Conservation (phyloP, 305 asterid genomes). For the Solanum hybrid region DNA sequence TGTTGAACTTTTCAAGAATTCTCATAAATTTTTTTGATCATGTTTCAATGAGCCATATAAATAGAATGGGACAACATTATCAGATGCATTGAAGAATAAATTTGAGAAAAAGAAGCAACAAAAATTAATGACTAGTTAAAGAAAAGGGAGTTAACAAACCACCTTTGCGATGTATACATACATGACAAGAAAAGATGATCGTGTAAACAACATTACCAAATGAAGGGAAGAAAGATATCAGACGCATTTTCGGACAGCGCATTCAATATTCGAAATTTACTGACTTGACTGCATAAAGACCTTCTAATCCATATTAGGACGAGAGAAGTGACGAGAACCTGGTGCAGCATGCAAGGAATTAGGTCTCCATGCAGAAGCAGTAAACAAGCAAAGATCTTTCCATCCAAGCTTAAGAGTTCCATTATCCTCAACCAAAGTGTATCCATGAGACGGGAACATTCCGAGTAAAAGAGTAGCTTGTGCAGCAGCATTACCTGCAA, state of each 20-base stretch:
- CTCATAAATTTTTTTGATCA: no score
- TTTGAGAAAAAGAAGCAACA: neutral
- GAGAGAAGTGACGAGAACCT: neutral
- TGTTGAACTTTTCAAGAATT: neutral
- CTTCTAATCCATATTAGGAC: neutral
- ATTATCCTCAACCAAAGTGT: conserved; percentile 86
- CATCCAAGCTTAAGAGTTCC: conserved; percentile 93
- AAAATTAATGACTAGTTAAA: neutral
- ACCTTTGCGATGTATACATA: neutral
- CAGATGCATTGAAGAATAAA: neutral
- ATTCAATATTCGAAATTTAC: neutral
- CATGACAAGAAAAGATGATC: neutral
- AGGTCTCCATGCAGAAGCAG: conserved; percentile 98
- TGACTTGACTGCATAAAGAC: neutral
- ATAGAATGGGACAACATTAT: neutral
- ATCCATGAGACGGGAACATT: conserved; percentile 91
- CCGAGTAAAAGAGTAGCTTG: conserved; percentile 88
- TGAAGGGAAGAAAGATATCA: neutral
- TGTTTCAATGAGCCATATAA: neutral
- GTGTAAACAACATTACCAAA: neutral
- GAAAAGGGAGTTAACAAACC: neutral
- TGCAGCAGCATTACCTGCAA: conserved; percentile 91
- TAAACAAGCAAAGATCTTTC: conserved; percentile 96
- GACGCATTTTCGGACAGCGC: neutral
- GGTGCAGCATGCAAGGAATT: neutral